Conservation (phyloP, 805 yeast species). For the Spathaspora sp. region DNA sequence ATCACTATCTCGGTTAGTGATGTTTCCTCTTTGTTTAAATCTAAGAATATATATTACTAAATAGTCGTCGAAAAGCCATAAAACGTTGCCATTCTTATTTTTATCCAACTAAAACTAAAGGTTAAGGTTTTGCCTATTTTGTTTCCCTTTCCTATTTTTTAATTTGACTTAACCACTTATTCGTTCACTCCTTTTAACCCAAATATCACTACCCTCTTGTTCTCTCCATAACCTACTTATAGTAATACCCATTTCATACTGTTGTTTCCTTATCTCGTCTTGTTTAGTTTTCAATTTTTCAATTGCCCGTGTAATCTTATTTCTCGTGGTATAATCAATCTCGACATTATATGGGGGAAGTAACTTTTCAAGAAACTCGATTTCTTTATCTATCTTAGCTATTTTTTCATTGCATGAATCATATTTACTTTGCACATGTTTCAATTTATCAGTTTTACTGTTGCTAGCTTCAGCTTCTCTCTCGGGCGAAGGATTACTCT, state of each 20-base stretch:
- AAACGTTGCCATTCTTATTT: too few relatives aligned
- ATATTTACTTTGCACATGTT: conserved; percentile 29
- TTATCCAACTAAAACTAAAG: too few relatives aligned
- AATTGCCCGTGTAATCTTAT: conserved; percentile 37
- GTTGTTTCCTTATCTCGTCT: conserved; percentile 40
- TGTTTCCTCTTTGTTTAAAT: too few relatives aligned
- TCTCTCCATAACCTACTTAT: conserved; percentile 43
- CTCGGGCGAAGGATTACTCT: background rate
- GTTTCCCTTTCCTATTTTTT: background rate
- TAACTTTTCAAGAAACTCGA: conserved; percentile 31
- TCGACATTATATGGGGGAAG: conserved; percentile 44
- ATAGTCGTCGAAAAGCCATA: too few relatives aligned
- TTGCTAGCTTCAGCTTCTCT: background rate
- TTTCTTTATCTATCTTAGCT: conserved; percentile 38
- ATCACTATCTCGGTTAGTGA: too few relatives aligned
- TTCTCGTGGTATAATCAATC: conserved; percentile 38
- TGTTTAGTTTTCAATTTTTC: conserved; percentile 35
- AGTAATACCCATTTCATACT: conserved; percentile 38
- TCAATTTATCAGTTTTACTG: conserved; percentile 11
- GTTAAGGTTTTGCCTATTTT: too few relatives aligned
- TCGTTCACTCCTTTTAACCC: conserved; percentile 27
- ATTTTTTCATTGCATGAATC: conserved; percentile 29
- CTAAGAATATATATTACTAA: too few relatives aligned
- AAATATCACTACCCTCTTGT: conserved; percentile 38
- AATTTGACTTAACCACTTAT: background rate